Conservation (phyloP, 1,284 basidiomycete species). For the Marasmius sp. region DNA sequence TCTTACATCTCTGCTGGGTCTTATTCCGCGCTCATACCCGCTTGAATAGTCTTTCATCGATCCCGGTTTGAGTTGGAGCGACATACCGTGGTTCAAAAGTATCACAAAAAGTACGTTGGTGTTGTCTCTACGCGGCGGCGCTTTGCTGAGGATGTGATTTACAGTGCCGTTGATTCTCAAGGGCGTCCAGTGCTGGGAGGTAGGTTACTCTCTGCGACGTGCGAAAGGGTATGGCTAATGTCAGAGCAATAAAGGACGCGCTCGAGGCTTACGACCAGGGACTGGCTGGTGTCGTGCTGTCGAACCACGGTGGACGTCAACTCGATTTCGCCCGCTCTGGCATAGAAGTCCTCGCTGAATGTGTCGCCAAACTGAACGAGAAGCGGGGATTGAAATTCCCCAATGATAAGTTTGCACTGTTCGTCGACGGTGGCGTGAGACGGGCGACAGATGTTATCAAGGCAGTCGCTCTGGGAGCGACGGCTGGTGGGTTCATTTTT, state of each 20-base stretch:
- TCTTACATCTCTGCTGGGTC: constrained; percentile 9
- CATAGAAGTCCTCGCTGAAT: constrained; percentile 88
- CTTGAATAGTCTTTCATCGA: constrained; percentile 86
- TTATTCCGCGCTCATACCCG: constrained; percentile 4
- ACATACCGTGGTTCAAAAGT: constrained; percentile 85
- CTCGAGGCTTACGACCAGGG: constrained; percentile 85
- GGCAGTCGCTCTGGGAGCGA: constrained; percentile 89
- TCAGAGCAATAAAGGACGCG: constrained; percentile 57
- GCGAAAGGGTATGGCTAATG: neutral
- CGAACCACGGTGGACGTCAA: constrained; percentile 92
- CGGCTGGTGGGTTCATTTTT: constrained; percentile 57
- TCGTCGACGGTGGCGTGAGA: constrained; percentile 91
- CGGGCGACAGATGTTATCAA: constrained; percentile 92
- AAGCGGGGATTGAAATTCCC: constrained; percentile 66
- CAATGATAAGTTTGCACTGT: constrained; percentile 79
- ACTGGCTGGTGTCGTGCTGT: constrained; percentile 83
- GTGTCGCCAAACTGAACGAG: constrained; percentile 72
- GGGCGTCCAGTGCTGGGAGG: constrained; percentile 92
- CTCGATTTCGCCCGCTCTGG: constrained; percentile 91
- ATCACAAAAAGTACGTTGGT: constrained; percentile 75
- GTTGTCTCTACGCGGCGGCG: neutral
- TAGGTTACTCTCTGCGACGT: constrained; percentile 24
- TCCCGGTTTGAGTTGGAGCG: constrained; percentile 84
- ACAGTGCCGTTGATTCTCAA: constrained; percentile 90
- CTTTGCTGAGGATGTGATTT: neutral